A percentile compares a stretch with the other conserved stretches of the same genome.
Evolutionary conservation across 2,329 filamentous ascomycete genomes (phyloP).

Genomic region (Alternaria gaisen): DNA sequence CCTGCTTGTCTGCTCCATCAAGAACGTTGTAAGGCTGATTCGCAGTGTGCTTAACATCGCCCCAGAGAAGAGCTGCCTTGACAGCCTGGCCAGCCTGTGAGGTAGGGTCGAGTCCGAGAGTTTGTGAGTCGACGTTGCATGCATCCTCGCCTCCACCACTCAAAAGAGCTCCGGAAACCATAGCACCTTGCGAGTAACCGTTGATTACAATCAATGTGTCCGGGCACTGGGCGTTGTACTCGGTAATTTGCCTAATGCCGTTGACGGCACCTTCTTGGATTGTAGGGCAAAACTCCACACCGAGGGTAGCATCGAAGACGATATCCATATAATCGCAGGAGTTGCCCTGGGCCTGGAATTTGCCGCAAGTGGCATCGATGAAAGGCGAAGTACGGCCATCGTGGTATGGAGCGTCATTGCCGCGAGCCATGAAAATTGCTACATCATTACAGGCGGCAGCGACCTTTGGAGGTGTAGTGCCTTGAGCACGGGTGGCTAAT

Average conservation of each 20-base stretch:
- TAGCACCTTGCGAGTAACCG: constrained; percentile 16
- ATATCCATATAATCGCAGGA: constrained; percentile 15
- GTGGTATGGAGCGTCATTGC: constrained; percentile 14
- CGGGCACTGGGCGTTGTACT: constrained; percentile 15
- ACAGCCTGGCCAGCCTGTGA: constrained; percentile 11
- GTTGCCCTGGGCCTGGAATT: constrained; percentile 13
- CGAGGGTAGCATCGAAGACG: constrained; percentile 14
- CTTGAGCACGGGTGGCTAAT: constrained; percentile 6
- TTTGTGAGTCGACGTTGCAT: constrained; percentile 10
- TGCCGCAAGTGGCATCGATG: constrained; percentile 9
- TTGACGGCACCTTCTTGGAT: constrained; percentile 15
- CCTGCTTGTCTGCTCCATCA: constrained; percentile 15
- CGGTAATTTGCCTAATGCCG: constrained; percentile 14
- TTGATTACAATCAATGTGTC: constrained; percentile 12
- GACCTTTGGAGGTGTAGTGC: constrained; percentile 12
- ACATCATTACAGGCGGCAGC: constrained; percentile 15
- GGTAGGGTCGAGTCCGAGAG: constrained; percentile 4
- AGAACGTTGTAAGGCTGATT: constrained; percentile 17
- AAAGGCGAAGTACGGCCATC: constrained; percentile 15
- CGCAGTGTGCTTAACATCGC: constrained; percentile 15
- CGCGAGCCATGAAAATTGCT: constrained; percentile 16
- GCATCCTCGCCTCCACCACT: constrained; percentile 15
- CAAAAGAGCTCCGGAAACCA: constrained; percentile 10
- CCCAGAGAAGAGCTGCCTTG: constrained; percentile 15
- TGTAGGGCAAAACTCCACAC: constrained; percentile 10